Base-by-base conservation (phyloP, 2,329 filamentous ascomycete genomes). In the Trichoderma atrobrunneum region DNA sequence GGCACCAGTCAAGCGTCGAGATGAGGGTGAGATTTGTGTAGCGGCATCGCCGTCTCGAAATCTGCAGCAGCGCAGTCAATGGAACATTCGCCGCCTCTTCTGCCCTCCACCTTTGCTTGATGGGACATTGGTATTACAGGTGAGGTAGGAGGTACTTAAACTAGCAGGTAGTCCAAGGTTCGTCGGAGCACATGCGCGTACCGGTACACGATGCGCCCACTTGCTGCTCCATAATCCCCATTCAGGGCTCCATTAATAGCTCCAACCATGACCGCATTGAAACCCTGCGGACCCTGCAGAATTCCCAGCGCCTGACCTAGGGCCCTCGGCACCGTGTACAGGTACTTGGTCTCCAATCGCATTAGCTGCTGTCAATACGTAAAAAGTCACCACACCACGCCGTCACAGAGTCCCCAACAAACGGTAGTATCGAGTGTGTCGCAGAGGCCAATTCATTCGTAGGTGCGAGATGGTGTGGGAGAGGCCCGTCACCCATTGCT, bases 301-400 rank as follows among this genome's bases (percentile, higher is more conserved):
- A 56, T 36, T 18, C 51, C 51, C 48, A 59, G 51, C 64, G 32
- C 51, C 64, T 67, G 51, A 57, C 51, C 64, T 67, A 36, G 21
- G 64, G 21, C 64, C 51, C 48, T 67, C 64, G 51, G 56, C 24
- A 54, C n/a, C 21, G 34, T 3, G 32, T 39, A 62, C 32, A 62
- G 36, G 59, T 63, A 54, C 48, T 24, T 54, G 48, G 60, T 36
- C 24, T 43, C 39, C 39, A 43, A 24, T 26, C 16, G 60, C 36
- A 63, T 39, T 26, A 63, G 60, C 14, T 63, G 60, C 60, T 63
- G 48, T 24, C 48, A 54, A 54, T 65, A 65, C 63, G 43, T 65
- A 65, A 65, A 65, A 36, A 65, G 63, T 24, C 63, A 54, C 62
- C 63, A 65, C 63, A 65, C 43, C 43, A 65, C 63, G 63, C 43